Evolutionary conservation across 2,329 filamentous ascomycete genomes (phyloP).

Genomic region (Mycosphaerella sp.): DNA sequence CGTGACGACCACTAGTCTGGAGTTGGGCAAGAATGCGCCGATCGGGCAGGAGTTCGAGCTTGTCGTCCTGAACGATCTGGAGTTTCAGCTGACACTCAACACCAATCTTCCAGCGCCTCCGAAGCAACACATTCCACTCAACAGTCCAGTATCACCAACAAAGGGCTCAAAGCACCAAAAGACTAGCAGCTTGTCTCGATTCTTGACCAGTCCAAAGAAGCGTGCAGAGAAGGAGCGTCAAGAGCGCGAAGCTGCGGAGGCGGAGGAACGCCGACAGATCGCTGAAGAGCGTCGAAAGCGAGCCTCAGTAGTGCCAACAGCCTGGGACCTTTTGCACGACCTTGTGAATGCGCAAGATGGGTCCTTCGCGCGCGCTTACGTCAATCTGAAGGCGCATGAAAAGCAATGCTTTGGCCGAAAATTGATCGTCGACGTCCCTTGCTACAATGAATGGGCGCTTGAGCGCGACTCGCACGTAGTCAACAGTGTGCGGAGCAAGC

Average conservation of each 20-base stretch:
- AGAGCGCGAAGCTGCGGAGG: constrained; percentile 74
- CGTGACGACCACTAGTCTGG: constrained; percentile 92
- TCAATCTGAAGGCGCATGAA: constrained; percentile 91
- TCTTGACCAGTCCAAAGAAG: constrained; percentile 94
- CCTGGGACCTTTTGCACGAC: constrained; percentile 82
- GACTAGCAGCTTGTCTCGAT: constrained; percentile 80
- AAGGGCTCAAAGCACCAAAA: constrained; percentile 64
- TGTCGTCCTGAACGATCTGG: constrained; percentile 93
- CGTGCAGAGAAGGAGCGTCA: constrained; percentile 87
- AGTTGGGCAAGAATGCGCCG: constrained; percentile 82
- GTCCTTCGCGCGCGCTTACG: constrained; percentile 88
- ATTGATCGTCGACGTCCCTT: constrained; percentile 79
- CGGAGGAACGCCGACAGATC: constrained; percentile 39
- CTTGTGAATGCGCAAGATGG: constrained; percentile 80
- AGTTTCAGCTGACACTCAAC: constrained; percentile 95
- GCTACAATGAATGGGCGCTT: constrained; percentile 98
- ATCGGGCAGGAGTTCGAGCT: constrained; percentile 98
- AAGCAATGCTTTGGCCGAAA: constrained; percentile 79
- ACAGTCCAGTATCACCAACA: constrained; percentile 50
- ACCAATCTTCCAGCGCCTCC: constrained; percentile 68
- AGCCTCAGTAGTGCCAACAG: constrained; percentile 58
- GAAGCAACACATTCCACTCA: constrained; percentile 35
- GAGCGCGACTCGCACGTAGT: constrained; percentile 67
- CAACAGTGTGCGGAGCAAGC: constrained; percentile 90
- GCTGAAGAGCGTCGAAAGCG: constrained; percentile 48